phyloP scores from a whole-genome alignment of 345 rosid species.

The Physaria fendleri region DNA sequence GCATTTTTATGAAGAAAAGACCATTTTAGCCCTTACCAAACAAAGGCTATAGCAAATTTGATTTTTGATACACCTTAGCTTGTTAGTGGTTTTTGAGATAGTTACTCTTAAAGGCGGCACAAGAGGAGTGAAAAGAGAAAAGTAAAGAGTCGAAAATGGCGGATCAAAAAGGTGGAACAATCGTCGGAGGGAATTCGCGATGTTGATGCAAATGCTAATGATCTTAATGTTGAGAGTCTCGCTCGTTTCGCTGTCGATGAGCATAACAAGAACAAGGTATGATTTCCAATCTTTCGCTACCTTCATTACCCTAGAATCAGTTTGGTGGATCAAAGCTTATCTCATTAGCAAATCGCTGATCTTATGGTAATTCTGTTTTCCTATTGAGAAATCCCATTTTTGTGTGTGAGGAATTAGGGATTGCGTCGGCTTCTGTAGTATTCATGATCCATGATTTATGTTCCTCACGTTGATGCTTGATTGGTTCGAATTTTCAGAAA shows the following conservation, averaged over 20 bases:
- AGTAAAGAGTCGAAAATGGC: slow-evolving; percentile 20
- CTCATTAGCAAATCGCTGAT: background rate
- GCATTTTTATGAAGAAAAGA: too few relatives aligned
- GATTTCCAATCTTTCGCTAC: background rate
- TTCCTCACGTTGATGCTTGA: too few relatives aligned
- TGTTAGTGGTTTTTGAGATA: too few relatives aligned
- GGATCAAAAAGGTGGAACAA: slow-evolving; percentile 31
- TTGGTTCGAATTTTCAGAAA: too few relatives aligned
- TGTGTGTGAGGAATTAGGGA: background rate
- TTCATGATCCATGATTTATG: too few relatives aligned
- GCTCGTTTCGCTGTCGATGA: slow-evolving; percentile 92
- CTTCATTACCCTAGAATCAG: background rate
- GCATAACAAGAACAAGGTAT: slow-evolving; percentile 72
- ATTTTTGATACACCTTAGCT: too few relatives aligned
- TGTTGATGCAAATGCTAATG: slow-evolving; percentile 47
- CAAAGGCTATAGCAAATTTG: too few relatives aligned
- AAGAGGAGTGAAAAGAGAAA: too few relatives aligned
- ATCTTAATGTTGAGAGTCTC: slow-evolving; percentile 51
- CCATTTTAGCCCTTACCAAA: too few relatives aligned
- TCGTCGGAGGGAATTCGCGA: slow-evolving; percentile 46
- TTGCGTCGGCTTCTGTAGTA: too few relatives aligned
- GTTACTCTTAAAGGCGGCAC: too few relatives aligned
- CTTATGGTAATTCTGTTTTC: too few relatives aligned
- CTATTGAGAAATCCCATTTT: background rate
- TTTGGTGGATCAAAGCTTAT: background rate